phyloP scores from a whole-genome alignment of 257 asterid species.

The Forsythia viridissima region DNA sequence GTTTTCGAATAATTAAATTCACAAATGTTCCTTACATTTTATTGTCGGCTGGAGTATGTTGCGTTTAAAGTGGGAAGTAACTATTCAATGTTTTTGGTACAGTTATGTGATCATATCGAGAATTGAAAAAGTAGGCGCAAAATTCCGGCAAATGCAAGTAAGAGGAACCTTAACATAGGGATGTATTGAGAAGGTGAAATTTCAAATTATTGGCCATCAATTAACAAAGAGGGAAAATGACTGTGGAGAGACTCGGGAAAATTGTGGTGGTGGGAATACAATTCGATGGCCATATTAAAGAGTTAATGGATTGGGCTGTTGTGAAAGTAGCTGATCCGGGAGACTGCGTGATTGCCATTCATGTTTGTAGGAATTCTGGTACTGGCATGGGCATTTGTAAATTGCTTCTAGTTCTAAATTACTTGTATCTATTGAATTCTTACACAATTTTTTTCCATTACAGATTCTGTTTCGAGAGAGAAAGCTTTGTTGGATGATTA shows the following conservation, averaged over 20 bases:
- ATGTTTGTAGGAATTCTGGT: constrained; percentile 82
- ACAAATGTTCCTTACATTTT: constrained; percentile 30
- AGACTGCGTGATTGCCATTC: constrained; percentile 75
- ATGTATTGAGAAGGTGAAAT: constrained; percentile 18
- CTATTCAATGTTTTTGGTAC: constrained; percentile 35
- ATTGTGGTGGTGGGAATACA: constrained; percentile 78
- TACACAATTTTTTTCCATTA: neutral
- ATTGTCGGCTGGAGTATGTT: constrained; percentile 37
- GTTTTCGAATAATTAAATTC: constrained; percentile 29
- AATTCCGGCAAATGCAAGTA: constrained; percentile 24
- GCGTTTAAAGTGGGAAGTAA: constrained; percentile 29
- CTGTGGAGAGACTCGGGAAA: constrained; percentile 48
- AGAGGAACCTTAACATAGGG: neutral
- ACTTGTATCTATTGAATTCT: constrained; percentile 5
- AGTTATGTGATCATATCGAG: constrained; percentile 24
- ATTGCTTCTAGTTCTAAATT: constrained; percentile 1
- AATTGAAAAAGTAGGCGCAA: constrained; percentile 11
- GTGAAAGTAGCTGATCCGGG: constrained; percentile 83
- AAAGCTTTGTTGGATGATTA: constrained; percentile 57
- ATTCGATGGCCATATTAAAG: constrained; percentile 63
- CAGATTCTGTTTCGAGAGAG: constrained; percentile 59
- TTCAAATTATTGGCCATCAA: constrained; percentile 18
- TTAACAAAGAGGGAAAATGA: constrained; percentile 38
- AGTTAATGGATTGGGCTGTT: constrained; percentile 87
- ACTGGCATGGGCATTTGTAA: neutral